Percentiles rank a stretch among this genome's conserved stretches.
phyloP scores from a whole-genome alignment of 1,284 basidiomycete species.

The Xerocomus minutiporus region DNA sequence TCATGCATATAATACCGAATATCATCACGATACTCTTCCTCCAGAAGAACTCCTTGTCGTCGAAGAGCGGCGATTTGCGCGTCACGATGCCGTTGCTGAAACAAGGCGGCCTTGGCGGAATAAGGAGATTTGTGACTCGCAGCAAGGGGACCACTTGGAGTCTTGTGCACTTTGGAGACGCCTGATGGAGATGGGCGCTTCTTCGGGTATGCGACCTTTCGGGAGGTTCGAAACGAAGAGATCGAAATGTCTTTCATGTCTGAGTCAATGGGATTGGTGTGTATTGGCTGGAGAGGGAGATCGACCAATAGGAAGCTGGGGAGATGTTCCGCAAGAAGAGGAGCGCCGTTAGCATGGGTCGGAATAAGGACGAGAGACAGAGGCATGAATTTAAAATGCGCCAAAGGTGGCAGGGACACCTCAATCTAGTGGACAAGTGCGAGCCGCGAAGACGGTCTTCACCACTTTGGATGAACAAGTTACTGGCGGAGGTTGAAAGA shows the following conservation, averaged over 20 bases:
- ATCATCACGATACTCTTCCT: slow-evolving; percentile 95
- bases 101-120: slow-evolving; percentile 52
- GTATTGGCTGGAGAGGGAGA: slow-evolving; percentile 38
- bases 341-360: slow-evolving; percentile 18
- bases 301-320: slow-evolving; percentile 44
- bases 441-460: not conserved
- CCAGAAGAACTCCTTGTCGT: slow-evolving; percentile 66
- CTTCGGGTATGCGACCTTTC: slow-evolving; percentile 68
- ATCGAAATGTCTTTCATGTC: slow-evolving; percentile 73
- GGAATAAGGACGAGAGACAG: slow-evolving; percentile 5
- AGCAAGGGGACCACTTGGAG: slow-evolving; percentile 44
- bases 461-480: slow-evolving; percentile 6
- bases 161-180: slow-evolving; percentile 60
- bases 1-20: slow-evolving; percentile 91
- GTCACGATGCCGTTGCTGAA: slow-evolving; percentile 64
- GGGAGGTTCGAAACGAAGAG: slow-evolving; percentile 52
- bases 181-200: slow-evolving; percentile 78
- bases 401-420: slow-evolving; percentile 1
- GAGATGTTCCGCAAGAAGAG: slow-evolving; percentile 12
- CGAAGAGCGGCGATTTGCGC: slow-evolving; percentile 62
- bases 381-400: slow-evolving; percentile 14
- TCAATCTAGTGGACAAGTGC: not conserved
- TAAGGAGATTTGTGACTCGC: slow-evolving; percentile 58
- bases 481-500: slow-evolving; percentile 11
- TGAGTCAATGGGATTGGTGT: slow-evolving; percentile 22